phyloP scores from a whole-genome alignment of 164 flowering plant genomes.

The Magnolia changhungtana region DNA sequence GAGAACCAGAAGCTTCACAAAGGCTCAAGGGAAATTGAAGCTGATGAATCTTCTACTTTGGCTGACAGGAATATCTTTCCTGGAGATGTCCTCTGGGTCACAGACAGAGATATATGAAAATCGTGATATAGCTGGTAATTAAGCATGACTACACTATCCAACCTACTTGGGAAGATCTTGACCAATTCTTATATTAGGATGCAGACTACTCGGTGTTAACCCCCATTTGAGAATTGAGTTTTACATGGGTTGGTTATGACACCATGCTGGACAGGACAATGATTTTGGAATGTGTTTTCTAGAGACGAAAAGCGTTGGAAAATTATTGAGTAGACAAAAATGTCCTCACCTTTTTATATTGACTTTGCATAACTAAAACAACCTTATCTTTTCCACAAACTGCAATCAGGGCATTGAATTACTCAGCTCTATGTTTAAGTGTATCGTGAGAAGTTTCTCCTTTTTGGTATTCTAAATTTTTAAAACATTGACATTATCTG shows the following conservation, averaged over 20 bases:
- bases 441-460: neutral
- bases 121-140: constrained; percentile 95
- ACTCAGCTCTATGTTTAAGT: too few species aligned
- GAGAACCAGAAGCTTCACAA: constrained; percentile 92
- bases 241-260: neutral
- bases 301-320: neutral
- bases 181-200: neutral
- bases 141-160: neutral
- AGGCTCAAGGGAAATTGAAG: constrained; percentile 59
- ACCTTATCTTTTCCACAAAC: too few species aligned
- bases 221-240: neutral
- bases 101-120: constrained; percentile 79
- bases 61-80: constrained; percentile 89
- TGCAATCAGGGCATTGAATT: too few species aligned
- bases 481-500: too few species aligned
- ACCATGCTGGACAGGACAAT: neutral
- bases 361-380: too few species aligned
- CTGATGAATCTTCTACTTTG: constrained; percentile 62
- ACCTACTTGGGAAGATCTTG: neutral
- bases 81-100: constrained; percentile 86
- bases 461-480: too few species aligned
- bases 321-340: neutral
- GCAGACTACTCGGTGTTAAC: too few species aligned
- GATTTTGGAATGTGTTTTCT: neutral
- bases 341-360: neutral